These are phyloP conservation scores for Mychonastes homosphaera DNA, from an alignment of 139 green algal species.

Conservation along the genomic window DNA sequence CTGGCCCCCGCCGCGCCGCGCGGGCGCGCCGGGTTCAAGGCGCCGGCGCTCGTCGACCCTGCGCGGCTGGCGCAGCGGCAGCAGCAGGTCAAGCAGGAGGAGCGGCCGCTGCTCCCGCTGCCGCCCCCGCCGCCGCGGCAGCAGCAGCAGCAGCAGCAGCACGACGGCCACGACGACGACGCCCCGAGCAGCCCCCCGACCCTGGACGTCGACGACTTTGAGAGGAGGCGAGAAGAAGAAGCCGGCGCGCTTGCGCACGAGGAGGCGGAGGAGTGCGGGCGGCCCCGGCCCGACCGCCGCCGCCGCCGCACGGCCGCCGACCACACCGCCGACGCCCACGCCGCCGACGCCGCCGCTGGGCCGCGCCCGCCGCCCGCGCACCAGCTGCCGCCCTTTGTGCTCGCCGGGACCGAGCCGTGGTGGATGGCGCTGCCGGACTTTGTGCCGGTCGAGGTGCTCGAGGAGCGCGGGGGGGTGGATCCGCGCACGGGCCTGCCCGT, in stretches of 20 bases:
- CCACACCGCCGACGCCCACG: not conserved
- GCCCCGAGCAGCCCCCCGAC: not conserved
- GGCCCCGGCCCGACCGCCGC: not conserved
- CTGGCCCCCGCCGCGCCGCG: no score
- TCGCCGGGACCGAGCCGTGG: not conserved
- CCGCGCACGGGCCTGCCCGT: not conserved
- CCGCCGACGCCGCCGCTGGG: not conserved
- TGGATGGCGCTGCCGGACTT: constrained; percentile 17
- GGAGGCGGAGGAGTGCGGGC: not conserved
- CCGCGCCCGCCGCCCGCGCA: not conserved
- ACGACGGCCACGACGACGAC: not conserved
- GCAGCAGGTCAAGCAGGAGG: constrained; percentile 1
- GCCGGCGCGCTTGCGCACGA: not conserved
- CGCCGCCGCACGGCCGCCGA: not conserved
- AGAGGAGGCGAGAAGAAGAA: not conserved
- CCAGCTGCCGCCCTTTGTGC: not conserved
- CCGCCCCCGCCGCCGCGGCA: not conserved
- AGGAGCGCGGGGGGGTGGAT: not conserved
- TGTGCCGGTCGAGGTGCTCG: constrained; percentile 19
- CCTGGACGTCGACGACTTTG: not conserved
- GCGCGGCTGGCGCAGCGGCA: no score
- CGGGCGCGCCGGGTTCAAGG: no score
- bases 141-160: constrained; percentile 1
- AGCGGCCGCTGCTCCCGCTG: not conserved
- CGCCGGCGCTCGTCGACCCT: no score